These are phyloP conservation scores for Clavispora asparagi DNA, from an alignment of 805 yeast species.

Conservation along the genomic window DNA sequence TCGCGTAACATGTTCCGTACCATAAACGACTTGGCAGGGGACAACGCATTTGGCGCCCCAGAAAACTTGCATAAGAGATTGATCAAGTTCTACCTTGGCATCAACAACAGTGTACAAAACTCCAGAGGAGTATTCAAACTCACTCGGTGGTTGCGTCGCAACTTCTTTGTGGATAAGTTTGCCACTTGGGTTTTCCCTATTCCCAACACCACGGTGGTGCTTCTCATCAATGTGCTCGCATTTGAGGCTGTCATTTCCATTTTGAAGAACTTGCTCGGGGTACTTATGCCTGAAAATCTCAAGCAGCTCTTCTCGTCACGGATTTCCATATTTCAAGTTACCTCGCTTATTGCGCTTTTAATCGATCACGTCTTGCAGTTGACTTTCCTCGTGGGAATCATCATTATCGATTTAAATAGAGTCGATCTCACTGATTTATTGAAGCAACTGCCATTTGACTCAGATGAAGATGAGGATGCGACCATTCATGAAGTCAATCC, in stretches of 20 bases:
- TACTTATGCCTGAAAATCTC: not conserved
- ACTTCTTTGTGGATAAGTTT: conserved; percentile 5
- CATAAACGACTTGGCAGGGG: conserved; percentile 24
- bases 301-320: not conserved
- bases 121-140: conserved; percentile 10
- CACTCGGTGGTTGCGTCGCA: conserved; percentile 7
- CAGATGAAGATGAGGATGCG: conserved; percentile 13
- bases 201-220: conserved; percentile 22
- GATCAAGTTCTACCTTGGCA: conserved; percentile 26
- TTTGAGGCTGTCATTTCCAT: conserved; percentile 1
- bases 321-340: not conserved
- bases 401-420: conserved; percentile 63
- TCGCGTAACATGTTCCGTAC: conserved; percentile 26
- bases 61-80: conserved; percentile 21
- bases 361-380: conserved; percentile 58
- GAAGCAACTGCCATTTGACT: conserved; percentile 1
- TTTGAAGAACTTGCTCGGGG: not conserved
- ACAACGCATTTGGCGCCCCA: conserved; percentile 15
- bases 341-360: conserved; percentile 37
- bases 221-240: conserved; percentile 17
- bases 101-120: conserved; percentile 14
- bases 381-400: conserved; percentile 59
- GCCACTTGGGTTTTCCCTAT: conserved; percentile 8
- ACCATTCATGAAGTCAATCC: conserved; percentile 22
- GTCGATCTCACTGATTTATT: conserved; percentile 53